phyloP scores from a whole-genome alignment of 805 yeast species.

The Torulaspora quercuum region DNA sequence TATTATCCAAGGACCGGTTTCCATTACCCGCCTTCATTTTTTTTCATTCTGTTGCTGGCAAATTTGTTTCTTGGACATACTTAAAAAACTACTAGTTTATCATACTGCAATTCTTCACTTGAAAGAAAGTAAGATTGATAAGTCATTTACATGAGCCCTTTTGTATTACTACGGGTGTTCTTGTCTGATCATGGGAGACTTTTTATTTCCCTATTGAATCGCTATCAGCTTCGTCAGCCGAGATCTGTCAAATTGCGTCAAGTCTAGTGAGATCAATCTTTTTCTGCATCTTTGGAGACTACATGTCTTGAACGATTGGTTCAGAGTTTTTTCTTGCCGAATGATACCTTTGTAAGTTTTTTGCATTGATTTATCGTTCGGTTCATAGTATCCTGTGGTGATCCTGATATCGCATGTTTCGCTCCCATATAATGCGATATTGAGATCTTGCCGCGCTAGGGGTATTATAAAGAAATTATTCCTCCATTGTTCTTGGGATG shows the following conservation, averaged over 20 bases:
- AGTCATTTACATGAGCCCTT: conserved; percentile 2
- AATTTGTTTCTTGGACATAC: background rate
- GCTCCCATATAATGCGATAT: conserved; percentile 32
- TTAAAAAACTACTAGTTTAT: too few relatives aligned
- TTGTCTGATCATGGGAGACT: background rate
- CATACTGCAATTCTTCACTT: too few relatives aligned
- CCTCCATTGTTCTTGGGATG: background rate
- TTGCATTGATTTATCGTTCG: conserved; percentile 14
- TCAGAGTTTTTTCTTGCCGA: conserved; percentile 7
- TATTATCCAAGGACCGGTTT: background rate
- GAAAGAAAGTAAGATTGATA: conserved; percentile 4
- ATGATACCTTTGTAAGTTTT: conserved; percentile 23
- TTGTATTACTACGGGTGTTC: background rate
- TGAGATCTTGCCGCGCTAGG: conserved; percentile 20
- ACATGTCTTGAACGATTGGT: background rate
- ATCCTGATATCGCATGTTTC: conserved; percentile 24
- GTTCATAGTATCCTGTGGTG: conserved; percentile 27
- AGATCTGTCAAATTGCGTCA: conserved; percentile 1
- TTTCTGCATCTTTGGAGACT: background rate
- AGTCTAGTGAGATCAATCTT: background rate
- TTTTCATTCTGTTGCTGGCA: too few relatives aligned
- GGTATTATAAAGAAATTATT: conserved; percentile 14
- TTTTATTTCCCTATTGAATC: background rate
- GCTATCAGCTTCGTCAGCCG: background rate
- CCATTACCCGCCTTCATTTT: conserved; percentile 6